Base-by-base conservation (phyloP, 192 early-diverging fungal species). In the Gamsiella multidivaricata region DNA sequence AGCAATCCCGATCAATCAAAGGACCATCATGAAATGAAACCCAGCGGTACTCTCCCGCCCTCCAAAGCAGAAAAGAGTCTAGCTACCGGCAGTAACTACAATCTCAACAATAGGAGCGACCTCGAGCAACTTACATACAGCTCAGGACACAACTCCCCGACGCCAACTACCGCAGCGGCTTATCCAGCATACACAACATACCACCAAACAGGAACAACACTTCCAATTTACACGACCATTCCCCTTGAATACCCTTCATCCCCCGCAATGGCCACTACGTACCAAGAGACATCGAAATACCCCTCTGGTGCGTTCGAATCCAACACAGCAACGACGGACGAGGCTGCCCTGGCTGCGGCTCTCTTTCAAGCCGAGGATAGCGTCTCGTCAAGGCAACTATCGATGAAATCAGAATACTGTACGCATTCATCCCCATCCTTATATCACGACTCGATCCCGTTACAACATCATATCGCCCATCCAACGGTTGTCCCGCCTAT, bases 331-430 rank as follows among this genome's bases (percentile, higher is more conserved):
- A 5, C 15, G 49, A 22, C 25, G 5, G 29, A 62, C 20, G 73
- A 68, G 18, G 56, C 49, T 0, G 64, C 73, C 33, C 36, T 67
- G 42, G 65, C 73, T 12, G 73, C 58, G 7, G 73, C 64, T 1
- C 29, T 68, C 5, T 52, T 62, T 18, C 49, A 51, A 33, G 65
- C 58, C 3, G 73, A 76, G 22, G 73, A 76, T 29, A 2, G 49
- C 6, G 28, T 42, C 4, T 55, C 69, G 10, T 29, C 43, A 12
- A 9, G 22, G 3, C 3, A 17, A 31, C 28, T 20, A 26, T 31
- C 57, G 14, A 5, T 39, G 5, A 9, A 12, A 39, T 39, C 37
- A 39, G 37, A 9, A 39, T 39, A 39, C 5, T n/a, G n/a, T n/a
- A n/a, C n/a, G n/a, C 15, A 42, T n/a, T 15, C 22, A 28, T 9